Base-by-base conservation (phyloP, 805 yeast genomes). In the Metschnikowia anglica region DNA sequence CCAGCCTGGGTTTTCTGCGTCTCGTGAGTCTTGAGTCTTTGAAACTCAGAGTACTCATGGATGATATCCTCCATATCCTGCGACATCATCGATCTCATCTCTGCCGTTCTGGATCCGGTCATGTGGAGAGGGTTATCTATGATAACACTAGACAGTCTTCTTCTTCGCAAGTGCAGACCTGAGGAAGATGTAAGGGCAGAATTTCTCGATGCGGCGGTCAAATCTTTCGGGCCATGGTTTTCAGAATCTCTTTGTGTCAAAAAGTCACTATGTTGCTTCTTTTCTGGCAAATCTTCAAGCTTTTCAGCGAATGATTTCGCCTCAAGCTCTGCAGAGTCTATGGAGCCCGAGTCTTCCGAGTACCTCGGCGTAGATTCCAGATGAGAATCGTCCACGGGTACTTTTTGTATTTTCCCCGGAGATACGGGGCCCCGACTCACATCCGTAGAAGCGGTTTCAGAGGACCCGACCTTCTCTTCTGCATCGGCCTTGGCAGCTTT, bases 31-130 rank as follows among this genome's bases (percentile, higher is more conserved):
- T 49, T 54, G 40, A 68, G 50, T 8, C 61, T 63, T 16, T 73
- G 74, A 47, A 64, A 66, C 45, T 76, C 76, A 2, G 82, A 77
- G 47, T 68, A 71, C 47, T 71, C 75, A 40, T 65, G 62, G 38
- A 71, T 70, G 18, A 71, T 66, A 44, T 71, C 74, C 5, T 47
- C 43, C 13, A 71, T 62, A 41, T 65, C 69, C 42, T 70, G 70
- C 0, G 68, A 52, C 40, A 42, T 52, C 44, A 57, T 60, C 28
- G 43, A 43, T 13, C 68, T 47, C 29, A 60, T 41, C 3, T 58
- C 68, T 1, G 55, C 47, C 1, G 61, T 48, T 36, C 69, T 50
- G 9, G 66, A 49, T 1, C 41, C n/a, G 3, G 19, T 23, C 18
- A 34, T 43, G 26, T 45, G 39, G 27, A 54, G 45, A 9, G 60